Evolutionary conservation across 2,329 filamentous ascomycete genomes (phyloP), one percentile per base, ranked within the genome.

Genomic region (Sordariomycetes sp.): DNA sequence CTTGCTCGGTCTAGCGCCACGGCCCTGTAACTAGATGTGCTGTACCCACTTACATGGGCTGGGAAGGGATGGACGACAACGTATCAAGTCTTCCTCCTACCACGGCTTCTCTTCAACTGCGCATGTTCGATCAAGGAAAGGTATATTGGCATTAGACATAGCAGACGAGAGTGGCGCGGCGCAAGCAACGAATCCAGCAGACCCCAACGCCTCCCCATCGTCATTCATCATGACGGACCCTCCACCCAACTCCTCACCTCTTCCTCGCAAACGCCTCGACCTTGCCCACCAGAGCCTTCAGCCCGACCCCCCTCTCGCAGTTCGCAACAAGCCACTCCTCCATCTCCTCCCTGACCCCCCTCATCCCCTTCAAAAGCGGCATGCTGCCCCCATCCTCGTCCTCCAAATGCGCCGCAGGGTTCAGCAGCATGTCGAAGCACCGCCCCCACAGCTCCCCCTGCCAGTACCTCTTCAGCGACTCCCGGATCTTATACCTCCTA

Each of bases 401-500:
- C 69, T 91, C 90, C n/a, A 81, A 70, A 69, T 85, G 83, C 59
- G 76, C 77, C 2, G 80, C 77, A 0, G 92, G 91, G 69, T 99
- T 99, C 51, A 99, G 75, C 62, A 97, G 72, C 59, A 97, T 65
- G 62, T 91, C 87, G 68, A 99, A 95, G 53, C 87, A 84, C 60
- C 87, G 84, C 2, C 68, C 72, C 94, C 94, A 99, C 52, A 97
- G 82, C 54, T 96, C 90, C 54, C 85, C 87, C 75, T 97, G 91
- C 94, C 94, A 99, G 72, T 99, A 99, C 52, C 94, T 74, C 75
- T 99, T 99, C 60, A 97, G 72, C 15, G 76, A 81, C 70, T 96
- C 92, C 55, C 86, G 81, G 62, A 96, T 84, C 61, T 80, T 82
- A 72, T 96, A 97, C 53, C 78, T 84, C 66, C 87, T 84, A 1